phyloP scores from a whole-genome alignment of 108 stramenopile species.

The Fragilaria crotonensis region DNA sequence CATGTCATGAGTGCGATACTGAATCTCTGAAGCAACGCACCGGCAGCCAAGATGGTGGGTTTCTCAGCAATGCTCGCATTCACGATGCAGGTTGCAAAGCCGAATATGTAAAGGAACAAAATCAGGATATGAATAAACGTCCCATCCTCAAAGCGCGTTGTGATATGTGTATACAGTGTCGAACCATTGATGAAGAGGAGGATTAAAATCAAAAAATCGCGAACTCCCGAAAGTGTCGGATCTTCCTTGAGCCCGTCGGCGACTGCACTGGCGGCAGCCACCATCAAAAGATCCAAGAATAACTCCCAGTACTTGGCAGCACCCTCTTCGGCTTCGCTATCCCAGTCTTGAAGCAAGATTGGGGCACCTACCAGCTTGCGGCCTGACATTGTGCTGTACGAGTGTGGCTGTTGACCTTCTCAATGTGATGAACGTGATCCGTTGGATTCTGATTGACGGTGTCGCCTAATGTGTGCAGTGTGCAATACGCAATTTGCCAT shows the following conservation, averaged over 20 bases:
- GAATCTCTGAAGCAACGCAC: conserved; percentile 3
- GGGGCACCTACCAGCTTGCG: neutral
- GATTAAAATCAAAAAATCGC: conserved; percentile 14
- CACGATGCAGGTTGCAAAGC: conserved; percentile 2
- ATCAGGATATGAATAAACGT: conserved; percentile 1
- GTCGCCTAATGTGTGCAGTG: too few relatives aligned
- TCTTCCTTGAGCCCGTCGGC: conserved; percentile 7
- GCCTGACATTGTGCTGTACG: neutral
- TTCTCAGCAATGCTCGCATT: conserved; percentile 4
- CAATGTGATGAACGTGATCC: too few relatives aligned
- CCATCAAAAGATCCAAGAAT: conserved; percentile 9
- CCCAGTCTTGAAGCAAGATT: neutral
- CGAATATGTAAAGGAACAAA: conserved; percentile 5
- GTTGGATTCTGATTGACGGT: too few relatives aligned
- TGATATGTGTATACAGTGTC: conserved; percentile 15
- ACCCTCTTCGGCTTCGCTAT: neutral
- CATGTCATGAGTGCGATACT: conserved; percentile 3
- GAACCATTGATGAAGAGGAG: conserved; percentile 11
- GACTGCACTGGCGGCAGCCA: conserved; percentile 11
- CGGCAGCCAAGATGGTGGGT: neutral
- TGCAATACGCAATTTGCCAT: too few relatives aligned
- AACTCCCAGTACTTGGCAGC: conserved; percentile 12
- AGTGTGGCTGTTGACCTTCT: too few relatives aligned
- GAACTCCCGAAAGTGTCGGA: neutral
- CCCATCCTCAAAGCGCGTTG: conserved; percentile 9